Evolutionary conservation across 192 early-diverging fungal genomes (phyloP).

Genomic region (Chytriomyces confervae): DNA sequence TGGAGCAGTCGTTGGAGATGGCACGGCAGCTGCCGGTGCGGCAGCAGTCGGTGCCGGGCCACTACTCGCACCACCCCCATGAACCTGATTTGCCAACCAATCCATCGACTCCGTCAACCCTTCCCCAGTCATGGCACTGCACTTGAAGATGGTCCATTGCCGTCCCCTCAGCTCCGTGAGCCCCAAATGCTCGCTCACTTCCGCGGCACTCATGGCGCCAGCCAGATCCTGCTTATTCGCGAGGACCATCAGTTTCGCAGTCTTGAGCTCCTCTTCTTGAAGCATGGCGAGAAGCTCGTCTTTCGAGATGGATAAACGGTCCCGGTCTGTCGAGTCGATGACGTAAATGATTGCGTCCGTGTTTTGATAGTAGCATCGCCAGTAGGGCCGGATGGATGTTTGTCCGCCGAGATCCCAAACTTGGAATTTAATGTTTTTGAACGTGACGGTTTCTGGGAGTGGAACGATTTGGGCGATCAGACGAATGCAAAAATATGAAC

Average conservation of each 20-base stretch:
- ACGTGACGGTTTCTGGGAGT: conserved; percentile 81
- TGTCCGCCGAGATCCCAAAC: conserved; percentile 97
- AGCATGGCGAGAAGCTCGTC: conserved; percentile 94
- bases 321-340: conserved; percentile 90
- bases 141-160: conserved; percentile 94
- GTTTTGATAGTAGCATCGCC: conserved; percentile 99
- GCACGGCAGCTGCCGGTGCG: conserved; percentile 1
- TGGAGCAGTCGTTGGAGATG: background rate
- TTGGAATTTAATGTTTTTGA: conserved; percentile 99
- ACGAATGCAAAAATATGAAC: too few species aligned
- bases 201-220: conserved; percentile 86
- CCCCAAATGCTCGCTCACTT: conserved; percentile 86
- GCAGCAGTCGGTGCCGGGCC: background rate
- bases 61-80: conserved; percentile 26
- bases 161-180: conserved; percentile 84
- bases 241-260: conserved; percentile 88
- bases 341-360: conserved; percentile 99
- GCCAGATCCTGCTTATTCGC: conserved; percentile 99
- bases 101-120: conserved; percentile 92
- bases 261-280: conserved; percentile 91
- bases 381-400: conserved; percentile 90
- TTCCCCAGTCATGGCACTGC: conserved; percentile 92
- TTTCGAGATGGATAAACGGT: conserved; percentile 83
- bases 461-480: background rate
- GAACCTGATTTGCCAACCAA: conserved; percentile 72